Evolutionary conservation across 352 stramenopile species (phyloP).

Genomic region (Globisporangium polare): DNA sequence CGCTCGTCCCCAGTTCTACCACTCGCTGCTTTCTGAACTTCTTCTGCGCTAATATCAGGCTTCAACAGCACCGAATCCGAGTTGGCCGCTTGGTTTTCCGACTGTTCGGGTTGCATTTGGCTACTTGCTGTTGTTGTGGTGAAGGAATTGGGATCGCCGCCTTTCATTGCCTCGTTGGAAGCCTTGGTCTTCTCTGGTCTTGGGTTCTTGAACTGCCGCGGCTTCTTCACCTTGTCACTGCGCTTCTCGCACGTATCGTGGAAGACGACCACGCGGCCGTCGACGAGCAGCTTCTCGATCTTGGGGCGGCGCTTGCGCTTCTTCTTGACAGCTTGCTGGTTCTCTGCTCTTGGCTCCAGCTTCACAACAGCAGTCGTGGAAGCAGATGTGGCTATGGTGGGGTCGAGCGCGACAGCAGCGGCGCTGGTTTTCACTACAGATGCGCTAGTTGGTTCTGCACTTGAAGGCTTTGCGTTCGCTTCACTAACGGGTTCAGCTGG

Average conservation of each 20-base stretch:
- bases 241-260: slow-evolving; percentile 60
- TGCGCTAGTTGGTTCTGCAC: not conserved
- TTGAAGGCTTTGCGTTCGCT: not conserved
- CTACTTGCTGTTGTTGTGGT: not conserved
- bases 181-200: too few species aligned
- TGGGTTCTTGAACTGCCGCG: slow-evolving; percentile 13
- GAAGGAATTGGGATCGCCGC: not conserved
- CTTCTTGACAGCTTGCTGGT: slow-evolving; percentile 14
- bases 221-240: slow-evolving; percentile 54
- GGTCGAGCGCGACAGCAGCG: too few species aligned
- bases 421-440: not conserved
- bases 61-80: not conserved
- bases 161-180: not conserved
- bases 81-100: not conserved
- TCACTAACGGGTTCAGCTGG: not conserved
- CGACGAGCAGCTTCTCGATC: slow-evolving; percentile 47
- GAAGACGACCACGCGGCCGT: slow-evolving; percentile 39
- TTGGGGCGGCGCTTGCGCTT: slow-evolving; percentile 41
- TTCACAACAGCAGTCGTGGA: not conserved
- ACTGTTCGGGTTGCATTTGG: not conserved
- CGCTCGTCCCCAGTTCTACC: not conserved
- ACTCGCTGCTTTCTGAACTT: not conserved
- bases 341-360: not conserved
- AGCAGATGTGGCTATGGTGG: not conserved
- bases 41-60: not conserved